phyloP scores from a whole-genome alignment of 2,329 filamentous ascomycete genomes.

The Cladosporium sp. region DNA sequence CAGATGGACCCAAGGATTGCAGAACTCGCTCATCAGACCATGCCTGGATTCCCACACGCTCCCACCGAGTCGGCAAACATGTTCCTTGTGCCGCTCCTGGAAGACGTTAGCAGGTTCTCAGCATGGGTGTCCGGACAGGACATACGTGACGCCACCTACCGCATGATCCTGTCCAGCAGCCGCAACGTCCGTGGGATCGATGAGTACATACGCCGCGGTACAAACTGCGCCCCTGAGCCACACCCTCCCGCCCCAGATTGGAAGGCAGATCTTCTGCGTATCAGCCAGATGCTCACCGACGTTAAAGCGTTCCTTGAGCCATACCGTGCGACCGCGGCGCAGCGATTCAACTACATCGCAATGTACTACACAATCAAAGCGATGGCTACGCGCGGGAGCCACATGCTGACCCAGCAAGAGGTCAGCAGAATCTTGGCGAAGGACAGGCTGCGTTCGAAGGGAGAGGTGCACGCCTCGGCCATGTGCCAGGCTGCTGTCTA shows the following conservation, averaged over 20 bases:
- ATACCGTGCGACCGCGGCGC: background rate
- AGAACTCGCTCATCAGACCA: conserved; percentile 52
- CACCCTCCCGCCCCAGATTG: conserved; percentile 14
- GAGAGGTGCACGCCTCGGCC: conserved; percentile 41
- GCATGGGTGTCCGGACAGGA: conserved; percentile 44
- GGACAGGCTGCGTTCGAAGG: conserved; percentile 39
- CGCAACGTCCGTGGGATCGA: conserved; percentile 27
- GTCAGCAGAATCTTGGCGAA: conserved; percentile 30
- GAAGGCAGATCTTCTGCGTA: background rate
- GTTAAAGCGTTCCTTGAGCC: conserved; percentile 17
- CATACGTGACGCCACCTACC: conserved; percentile 42
- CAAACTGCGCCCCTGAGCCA: conserved; percentile 24
- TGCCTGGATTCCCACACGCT: conserved; percentile 21
- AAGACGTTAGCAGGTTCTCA: conserved; percentile 45
- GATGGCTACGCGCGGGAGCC: conserved; percentile 18
- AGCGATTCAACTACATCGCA: conserved; percentile 17
- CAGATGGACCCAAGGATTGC: conserved; percentile 48
- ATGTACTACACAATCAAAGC: conserved; percentile 24
- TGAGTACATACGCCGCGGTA: conserved; percentile 43
- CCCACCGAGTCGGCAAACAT: conserved; percentile 44
- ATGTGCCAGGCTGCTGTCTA: conserved; percentile 46
- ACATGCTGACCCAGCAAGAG: conserved; percentile 26
- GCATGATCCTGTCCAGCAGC: conserved; percentile 32
- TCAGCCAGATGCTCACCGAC: conserved; percentile 14
- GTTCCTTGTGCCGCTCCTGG: conserved; percentile 65